Percentiles rank a stretch among this genome's conserved stretches.
Evolutionary conservation across 805 yeast genomes (phyloP).

Genomic region (Kockiozyma suomiensis): DNA sequence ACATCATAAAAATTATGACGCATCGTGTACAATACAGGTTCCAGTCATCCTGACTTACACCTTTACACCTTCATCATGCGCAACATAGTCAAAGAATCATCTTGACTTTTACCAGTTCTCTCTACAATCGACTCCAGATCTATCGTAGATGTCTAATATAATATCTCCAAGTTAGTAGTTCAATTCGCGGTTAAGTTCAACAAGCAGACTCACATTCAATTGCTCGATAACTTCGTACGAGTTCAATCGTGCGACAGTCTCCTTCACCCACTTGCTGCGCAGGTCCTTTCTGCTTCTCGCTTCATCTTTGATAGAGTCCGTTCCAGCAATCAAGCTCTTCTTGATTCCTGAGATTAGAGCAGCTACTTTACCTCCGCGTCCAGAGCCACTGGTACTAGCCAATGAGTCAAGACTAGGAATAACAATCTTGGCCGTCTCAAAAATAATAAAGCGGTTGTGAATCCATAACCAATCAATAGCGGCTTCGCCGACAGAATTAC

Average conservation of each 20-base stretch:
- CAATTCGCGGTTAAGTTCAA: background rate
- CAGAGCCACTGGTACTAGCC: background rate
- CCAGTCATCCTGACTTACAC: background rate
- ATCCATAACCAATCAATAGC: slow-evolving; percentile 22
- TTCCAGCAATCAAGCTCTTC: background rate
- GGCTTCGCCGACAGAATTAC: background rate
- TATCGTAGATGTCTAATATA: slow-evolving; percentile 18
- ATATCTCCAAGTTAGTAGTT: too few relatives aligned
- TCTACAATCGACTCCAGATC: slow-evolving; percentile 15
- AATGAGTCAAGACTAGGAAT: slow-evolving; percentile 10
- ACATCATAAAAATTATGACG: too few relatives aligned
- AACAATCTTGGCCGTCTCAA: slow-evolving; percentile 26
- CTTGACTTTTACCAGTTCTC: slow-evolving; percentile 20
- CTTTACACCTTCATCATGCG: slow-evolving; percentile 17
- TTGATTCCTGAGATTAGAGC: slow-evolving; percentile 4
- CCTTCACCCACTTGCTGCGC: slow-evolving; percentile 21
- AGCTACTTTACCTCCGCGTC: slow-evolving; percentile 2
- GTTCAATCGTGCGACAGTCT: slow-evolving; percentile 3
- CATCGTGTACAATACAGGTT: too few relatives aligned
- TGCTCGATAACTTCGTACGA: slow-evolving; percentile 2
- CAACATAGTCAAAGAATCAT: slow-evolving; percentile 23
- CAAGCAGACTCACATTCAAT: slow-evolving; percentile 17
- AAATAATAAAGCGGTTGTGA: slow-evolving; percentile 17
- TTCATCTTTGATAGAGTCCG: slow-evolving; percentile 23
- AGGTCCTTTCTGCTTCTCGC: slow-evolving; percentile 18